phyloP scores from a whole-genome alignment of 768 basidiomycete genomes.

The Amylocystis lapponica region DNA sequence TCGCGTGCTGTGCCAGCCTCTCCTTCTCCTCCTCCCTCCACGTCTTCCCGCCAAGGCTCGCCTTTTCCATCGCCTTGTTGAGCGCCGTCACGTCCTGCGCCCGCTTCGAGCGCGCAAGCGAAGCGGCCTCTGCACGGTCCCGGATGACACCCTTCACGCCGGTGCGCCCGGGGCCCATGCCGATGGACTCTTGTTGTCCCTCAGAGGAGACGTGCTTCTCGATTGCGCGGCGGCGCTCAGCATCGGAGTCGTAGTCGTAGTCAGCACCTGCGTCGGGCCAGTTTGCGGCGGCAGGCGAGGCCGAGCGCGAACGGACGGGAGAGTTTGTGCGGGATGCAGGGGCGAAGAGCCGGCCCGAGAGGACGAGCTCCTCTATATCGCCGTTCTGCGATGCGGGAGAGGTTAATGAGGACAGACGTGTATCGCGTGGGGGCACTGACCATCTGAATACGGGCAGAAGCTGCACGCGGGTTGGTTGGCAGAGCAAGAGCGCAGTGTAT shows the following conservation, averaged over 20 bases:
- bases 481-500: no score
- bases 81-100: slow-evolving; percentile 47
- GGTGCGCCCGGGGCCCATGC: slow-evolving; percentile 82
- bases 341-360: slow-evolving; percentile 74
- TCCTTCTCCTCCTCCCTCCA: slow-evolving; percentile 74
- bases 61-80: slow-evolving; percentile 56
- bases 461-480: no score
- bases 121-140: slow-evolving; percentile 66
- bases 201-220: slow-evolving; percentile 15
- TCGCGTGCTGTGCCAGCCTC: slow-evolving; percentile 38
- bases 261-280: slow-evolving; percentile 51
- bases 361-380: slow-evolving; percentile 65
- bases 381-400: slow-evolving; percentile 18
- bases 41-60: slow-evolving; percentile 60
- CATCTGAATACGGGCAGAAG: no score
- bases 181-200: slow-evolving; percentile 53
- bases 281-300: slow-evolving; percentile 38
- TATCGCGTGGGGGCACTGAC: no score
- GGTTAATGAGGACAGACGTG: no score
- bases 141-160: slow-evolving; percentile 88
- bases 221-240: slow-evolving; percentile 26
- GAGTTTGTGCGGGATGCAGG: slow-evolving; percentile 49
- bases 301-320: slow-evolving; percentile 58
- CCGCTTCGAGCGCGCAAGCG: slow-evolving; percentile 46
- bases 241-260: slow-evolving; percentile 40